Evolutionary conservation across 208 protist species (phyloP), one percentile per base, ranked within the genome.

Genomic region (Leishmania tropica): DNA sequence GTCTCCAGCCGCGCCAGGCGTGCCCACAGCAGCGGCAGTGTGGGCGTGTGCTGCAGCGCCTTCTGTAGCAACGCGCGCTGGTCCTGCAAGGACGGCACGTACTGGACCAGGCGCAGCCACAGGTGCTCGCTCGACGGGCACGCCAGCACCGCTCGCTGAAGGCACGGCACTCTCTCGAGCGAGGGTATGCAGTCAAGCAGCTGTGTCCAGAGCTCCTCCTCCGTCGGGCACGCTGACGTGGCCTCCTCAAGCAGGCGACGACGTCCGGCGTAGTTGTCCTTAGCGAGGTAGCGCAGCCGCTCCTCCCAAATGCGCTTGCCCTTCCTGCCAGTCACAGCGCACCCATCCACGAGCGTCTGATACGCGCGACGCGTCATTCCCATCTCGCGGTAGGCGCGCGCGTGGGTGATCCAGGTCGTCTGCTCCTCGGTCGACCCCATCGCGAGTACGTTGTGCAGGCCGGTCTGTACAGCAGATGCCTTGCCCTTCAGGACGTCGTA

Each of bases 351-450:
- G 10, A 97, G 85, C 31, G 90, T 93, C 51, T 91, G 84, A 17
- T 88, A 85, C 11, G 94, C 94, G 53, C 90, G 90, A 37, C 84
- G 82, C n/a, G 73, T 64, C 85, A 92, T 87, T 71, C 92, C 94
- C 88, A 96, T 94, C 81, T 96, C 89, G 17, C 91, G 86, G 35
- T 91, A 88, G 6, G 90, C 94, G 45, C 92, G 88, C 0, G 94
- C 85, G 68, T 95, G 94, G 3, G 91, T 96, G 81, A 97, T 92
- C 89, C 91, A 97, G 13, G 94, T 97, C 3, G 86, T 91, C 79
- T 95, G 94, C 85, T 97, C 91, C 72, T 91, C 91, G 21, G 87
- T 78, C 21, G 94, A 97, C 67, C 94, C 94, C 89, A 95, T 95
- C 35, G 81, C 85, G 35, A 97, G 87, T 28, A 97, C 78, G 68